Evolutionary conservation across 257 asterid genomes (phyloP), one percentile per base, ranked within the genome.

Genomic region (Lavandula angustifolia): DNA sequence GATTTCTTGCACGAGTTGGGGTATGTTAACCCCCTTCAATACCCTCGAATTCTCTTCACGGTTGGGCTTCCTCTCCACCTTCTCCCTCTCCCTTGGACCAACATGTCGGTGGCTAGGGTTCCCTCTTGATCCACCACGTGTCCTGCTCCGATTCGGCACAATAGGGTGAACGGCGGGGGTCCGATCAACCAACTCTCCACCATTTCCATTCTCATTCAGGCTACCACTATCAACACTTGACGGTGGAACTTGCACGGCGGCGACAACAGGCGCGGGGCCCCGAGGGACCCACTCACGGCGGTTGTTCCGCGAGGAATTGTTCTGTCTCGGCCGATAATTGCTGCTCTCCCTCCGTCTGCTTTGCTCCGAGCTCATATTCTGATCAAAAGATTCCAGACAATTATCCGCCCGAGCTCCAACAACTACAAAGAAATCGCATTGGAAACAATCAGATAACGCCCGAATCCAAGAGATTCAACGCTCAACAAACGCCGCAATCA

Each of bases 1-100:
- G 55, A 94, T 94, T 71, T 90, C 99, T 75, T 90, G 99, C 77
- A 87, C 94, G 54, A 94, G 97, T 42, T 84, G 86, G 52, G 99
- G 99, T 52, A 90, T 61, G 71, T 79, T 86, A 31, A 47, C 60
- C 44, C 81, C 82, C 73, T 84, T 84, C 31, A 35, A 32, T 14
- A 64, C 33, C 66, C 43, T 73, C 1, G 11, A 60, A 40, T 62
- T 62, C 37, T 60, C 74, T 3, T 70, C 76, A 3, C 12, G 61
- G 38, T 54, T 71, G 61, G 67, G 63, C 79, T 68, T 81, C 75
- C 66, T 78, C 73, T 69, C 66, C 69, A 54, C 87, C 72, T 71
- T 79, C 75, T 81, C 86, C 75, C 77, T 67, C 68, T 75, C 88
- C 72, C 67, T 72, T 76, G 73, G 82, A 72, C 68, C 74, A 27